These are phyloP conservation scores for Eutrema japonicum DNA, from an alignment of 345 rosid genomes.

Conservation along the genomic window DNA sequence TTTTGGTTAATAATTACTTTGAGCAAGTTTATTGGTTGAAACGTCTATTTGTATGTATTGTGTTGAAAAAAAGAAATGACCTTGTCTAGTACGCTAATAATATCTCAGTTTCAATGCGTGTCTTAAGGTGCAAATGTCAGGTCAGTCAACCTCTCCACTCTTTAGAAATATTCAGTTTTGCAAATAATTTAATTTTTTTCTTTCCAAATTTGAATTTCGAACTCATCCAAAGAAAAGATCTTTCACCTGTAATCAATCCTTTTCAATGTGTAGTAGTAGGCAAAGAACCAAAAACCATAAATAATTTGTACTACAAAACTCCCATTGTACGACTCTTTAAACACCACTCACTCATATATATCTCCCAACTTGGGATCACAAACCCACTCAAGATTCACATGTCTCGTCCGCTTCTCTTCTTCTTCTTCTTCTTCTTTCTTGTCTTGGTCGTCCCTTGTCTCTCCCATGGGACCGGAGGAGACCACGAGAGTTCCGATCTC, in stretches of 20 bases:
- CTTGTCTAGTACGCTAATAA: too few species aligned
- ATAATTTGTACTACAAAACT: slow-evolving; percentile 31
- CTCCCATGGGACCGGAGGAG: slow-evolving; percentile 54
- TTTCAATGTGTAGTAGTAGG: slow-evolving; percentile 12
- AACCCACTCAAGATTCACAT: slow-evolving; percentile 20
- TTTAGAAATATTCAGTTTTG: not conserved
- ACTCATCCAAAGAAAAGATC: not conserved
- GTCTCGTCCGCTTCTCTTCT: slow-evolving; percentile 49
- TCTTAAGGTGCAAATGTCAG: slow-evolving; percentile 35
- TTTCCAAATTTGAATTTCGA: not conserved
- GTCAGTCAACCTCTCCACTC: slow-evolving; percentile 6
- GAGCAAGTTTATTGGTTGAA: slow-evolving; percentile 6
- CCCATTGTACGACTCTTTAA: slow-evolving; percentile 24
- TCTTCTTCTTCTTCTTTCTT: slow-evolving; percentile 51
- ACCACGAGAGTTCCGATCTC: slow-evolving; percentile 46
- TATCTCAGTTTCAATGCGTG: slow-evolving; percentile 26
- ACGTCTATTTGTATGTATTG: slow-evolving; percentile 14
- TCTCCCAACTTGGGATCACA: slow-evolving; percentile 22
- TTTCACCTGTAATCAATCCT: slow-evolving; percentile 19
- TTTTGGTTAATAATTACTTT: not conserved
- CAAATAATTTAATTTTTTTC: not conserved
- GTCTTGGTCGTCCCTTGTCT: slow-evolving; percentile 53
- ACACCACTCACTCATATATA: slow-evolving; percentile 16
- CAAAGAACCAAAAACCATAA: slow-evolving; percentile 1
- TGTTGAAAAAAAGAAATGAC: not conserved